phyloP scores from a whole-genome alignment of 2,329 filamentous ascomycete genomes.

The Tolypocladium paradoxum region DNA sequence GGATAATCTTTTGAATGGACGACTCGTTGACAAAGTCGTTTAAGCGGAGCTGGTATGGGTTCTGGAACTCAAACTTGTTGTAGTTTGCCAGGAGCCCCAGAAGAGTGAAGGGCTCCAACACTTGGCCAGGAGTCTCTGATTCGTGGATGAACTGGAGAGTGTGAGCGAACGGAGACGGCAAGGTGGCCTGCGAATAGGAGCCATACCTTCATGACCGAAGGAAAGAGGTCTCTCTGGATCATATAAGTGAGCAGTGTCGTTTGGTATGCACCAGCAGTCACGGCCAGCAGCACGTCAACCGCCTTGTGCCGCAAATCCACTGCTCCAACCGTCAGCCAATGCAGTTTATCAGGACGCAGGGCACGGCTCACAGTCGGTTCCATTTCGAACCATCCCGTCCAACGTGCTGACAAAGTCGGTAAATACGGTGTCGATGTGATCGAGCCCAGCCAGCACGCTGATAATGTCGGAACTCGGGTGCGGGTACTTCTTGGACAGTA shows the following conservation, averaged over 20 bases:
- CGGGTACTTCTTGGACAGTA: constrained; percentile 82
- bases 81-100: constrained; percentile 88
- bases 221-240: constrained; percentile 88
- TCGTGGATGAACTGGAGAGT: constrained; percentile 65
- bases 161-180: constrained; percentile 1
- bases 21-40: constrained; percentile 93
- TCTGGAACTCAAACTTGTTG: constrained; percentile 98
- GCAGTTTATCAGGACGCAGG: not conserved
- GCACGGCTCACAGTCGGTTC: constrained; percentile 50
- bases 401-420: constrained; percentile 77
- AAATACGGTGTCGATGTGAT: constrained; percentile 78
- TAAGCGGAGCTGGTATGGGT: constrained; percentile 83
- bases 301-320: constrained; percentile 70
- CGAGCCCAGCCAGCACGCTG: constrained; percentile 74
- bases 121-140: constrained; percentile 50
- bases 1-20: constrained; percentile 73
- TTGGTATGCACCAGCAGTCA: constrained; percentile 89
- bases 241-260: constrained; percentile 92
- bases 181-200: not conserved
- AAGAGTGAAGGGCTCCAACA: constrained; percentile 67
- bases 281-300: constrained; percentile 67
- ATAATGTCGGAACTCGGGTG: constrained; percentile 96
- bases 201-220: constrained; percentile 79
- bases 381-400: constrained; percentile 73
- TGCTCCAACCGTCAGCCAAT: constrained; percentile 26